Evolutionary conservation across 495 filamentous ascomycete species (phyloP).

Genomic region (Tuber indicum): DNA sequence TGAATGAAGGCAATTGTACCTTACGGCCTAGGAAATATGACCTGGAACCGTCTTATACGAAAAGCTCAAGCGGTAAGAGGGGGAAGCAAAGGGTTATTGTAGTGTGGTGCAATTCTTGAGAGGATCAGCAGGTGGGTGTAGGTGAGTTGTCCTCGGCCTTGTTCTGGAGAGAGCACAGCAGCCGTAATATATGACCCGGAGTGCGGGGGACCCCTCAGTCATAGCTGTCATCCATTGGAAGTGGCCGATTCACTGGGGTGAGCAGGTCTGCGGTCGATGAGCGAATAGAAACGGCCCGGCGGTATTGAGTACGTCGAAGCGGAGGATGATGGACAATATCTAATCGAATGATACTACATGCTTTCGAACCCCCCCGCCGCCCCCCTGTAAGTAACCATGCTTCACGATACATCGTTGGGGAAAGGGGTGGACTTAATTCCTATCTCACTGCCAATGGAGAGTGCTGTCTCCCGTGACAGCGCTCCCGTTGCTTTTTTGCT

Average conservation of each 20-base stretch:
- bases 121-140: slow-evolving; percentile 10
- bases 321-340: slow-evolving; percentile 24
- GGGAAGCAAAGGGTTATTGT: slow-evolving; percentile 7
- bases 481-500: slow-evolving; percentile 15
- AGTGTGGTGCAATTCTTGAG: slow-evolving; percentile 18
- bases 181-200: slow-evolving; percentile 31
- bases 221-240: slow-evolving; percentile 21
- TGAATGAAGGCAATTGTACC: background rate
- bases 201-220: slow-evolving; percentile 29
- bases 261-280: slow-evolving; percentile 17
- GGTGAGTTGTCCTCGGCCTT: slow-evolving; percentile 17
- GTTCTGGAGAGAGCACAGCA: slow-evolving; percentile 22
- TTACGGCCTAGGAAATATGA: slow-evolving; percentile 7
- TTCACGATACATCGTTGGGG: background rate
- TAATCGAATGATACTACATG: slow-evolving; percentile 34
- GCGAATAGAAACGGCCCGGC: slow-evolving; percentile 21
- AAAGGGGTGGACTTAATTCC: slow-evolving; percentile 12
- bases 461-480: slow-evolving; percentile 34
- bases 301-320: slow-evolving; percentile 29
- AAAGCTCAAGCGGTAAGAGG: slow-evolving; percentile 1
- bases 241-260: slow-evolving; percentile 15
- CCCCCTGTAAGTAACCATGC: slow-evolving; percentile 3
- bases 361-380: slow-evolving; percentile 18
- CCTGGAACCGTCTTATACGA: slow-evolving; percentile 10
- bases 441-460: slow-evolving; percentile 19